These are phyloP conservation scores for Cystobasidium slooffiae DNA, from an alignment of 1,284 basidiomycete genomes.

Conservation along the genomic window DNA sequence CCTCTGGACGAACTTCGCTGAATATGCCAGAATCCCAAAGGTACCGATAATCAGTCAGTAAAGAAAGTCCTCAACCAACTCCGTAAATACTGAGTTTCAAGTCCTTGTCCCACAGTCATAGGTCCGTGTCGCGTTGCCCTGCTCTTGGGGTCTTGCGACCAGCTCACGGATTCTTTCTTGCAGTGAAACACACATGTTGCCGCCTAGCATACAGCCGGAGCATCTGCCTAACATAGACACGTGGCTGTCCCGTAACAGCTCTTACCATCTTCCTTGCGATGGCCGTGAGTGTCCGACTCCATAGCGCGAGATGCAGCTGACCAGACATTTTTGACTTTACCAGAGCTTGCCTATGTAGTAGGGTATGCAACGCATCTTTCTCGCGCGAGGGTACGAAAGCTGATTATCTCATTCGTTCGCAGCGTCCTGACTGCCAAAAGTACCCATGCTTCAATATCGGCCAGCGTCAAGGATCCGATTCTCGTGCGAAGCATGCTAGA, in stretches of 20 bases:
- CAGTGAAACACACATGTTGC: not conserved
- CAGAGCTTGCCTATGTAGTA: slow-evolving; percentile 6
- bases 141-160: too few species aligned
- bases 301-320: not conserved
- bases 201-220: slow-evolving; percentile 2
- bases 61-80: not conserved
- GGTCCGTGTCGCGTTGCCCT: not conserved
- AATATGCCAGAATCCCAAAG: not conserved
- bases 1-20: not conserved
- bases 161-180: too few species aligned
- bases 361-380: not conserved
- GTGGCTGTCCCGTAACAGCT: not conserved
- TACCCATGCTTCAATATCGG: slow-evolving; percentile 10
- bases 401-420: not conserved
- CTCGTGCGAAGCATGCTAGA: slow-evolving; percentile 1
- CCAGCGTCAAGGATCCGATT: slow-evolving; percentile 2
- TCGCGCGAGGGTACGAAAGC: not conserved
- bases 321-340: not conserved
- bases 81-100: not conserved
- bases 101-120: not conserved
- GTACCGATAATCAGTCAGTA: slow-evolving; percentile 6
- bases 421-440: slow-evolving; percentile 5
- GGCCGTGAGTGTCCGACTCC: not conserved
- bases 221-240: slow-evolving; percentile 8
- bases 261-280: slow-evolving; percentile 6